Base-by-base conservation (phyloP, 371 early-diverging fungal genomes). In the Lichtheimia hyalospora region DNA sequence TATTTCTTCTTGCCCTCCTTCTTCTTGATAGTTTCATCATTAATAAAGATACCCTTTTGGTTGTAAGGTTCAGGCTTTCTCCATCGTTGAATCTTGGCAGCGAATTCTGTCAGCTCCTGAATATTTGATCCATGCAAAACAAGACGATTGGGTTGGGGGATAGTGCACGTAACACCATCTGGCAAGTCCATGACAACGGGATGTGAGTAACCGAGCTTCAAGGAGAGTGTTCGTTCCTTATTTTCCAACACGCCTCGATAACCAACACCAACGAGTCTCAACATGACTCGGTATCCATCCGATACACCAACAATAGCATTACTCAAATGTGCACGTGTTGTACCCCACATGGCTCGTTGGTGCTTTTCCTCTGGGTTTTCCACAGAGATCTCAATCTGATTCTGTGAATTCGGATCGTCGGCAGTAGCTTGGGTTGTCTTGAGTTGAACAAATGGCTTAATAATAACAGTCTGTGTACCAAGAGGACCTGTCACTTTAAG, bases 21-120 rank as follows among this genome's bases (percentile, higher is more conserved):
- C 88, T 96, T 94, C 72, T 88, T 91, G 72, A 97, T 96, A 5
- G 96, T 96, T 81, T 98, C 97, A 67, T 96, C 96, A 49, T 92
- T 91, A 50, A 98, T 91, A 77, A 97, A 98, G 58, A 97, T 93
- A 64, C 99, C 99, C 88, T 98, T 98, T 71, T 94, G 95, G 73
- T 98, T 98, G 69, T 97, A 98, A 52, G 99, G 98, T 82, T 98
- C 99, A 24, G 99, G 99, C 69, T 84, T 87, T 77, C 94, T 85
- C 90, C 91, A 91, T 60, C 86, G 84, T 60, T 96, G 85, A 61
- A 98, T 91, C 67, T 87, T 88, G 54, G 96, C 94, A 7, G 99
- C 99, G 70, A 97, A 94, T 73, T 91, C 89, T 54, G 88, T 91
- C 46, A 98, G 83, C 46, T 82, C 70, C 62, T 90, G 89, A 64